Evolutionary conservation across 495 filamentous ascomycete genomes (phyloP).

Genomic region (Amphirosellinia nigrospora): DNA sequence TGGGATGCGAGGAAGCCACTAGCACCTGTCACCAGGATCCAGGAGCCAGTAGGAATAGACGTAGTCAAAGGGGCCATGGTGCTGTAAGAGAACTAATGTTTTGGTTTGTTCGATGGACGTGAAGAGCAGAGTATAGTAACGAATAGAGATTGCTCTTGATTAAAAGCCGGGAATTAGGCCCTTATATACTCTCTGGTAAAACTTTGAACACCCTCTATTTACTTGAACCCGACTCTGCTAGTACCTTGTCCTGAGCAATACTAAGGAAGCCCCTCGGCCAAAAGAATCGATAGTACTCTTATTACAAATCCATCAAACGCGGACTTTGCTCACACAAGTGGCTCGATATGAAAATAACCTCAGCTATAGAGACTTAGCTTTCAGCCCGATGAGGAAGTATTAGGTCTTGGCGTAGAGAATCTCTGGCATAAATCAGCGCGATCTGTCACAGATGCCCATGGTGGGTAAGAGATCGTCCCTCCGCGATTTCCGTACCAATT

Average conservation of each 20-base stretch:
- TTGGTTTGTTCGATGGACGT: not conserved
- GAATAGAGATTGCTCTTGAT: not conserved
- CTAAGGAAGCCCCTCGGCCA: not conserved
- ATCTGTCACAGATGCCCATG: not conserved
- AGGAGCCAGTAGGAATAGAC: slow-evolving; percentile 26
- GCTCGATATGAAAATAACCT: not conserved
- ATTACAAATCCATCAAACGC: not conserved
- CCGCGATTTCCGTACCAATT: not conserved
- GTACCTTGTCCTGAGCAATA: not conserved
- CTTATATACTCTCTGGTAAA: not conserved
- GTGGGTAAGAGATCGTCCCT: not conserved
- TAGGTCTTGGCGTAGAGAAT: not conserved
- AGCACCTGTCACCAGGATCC: slow-evolving; percentile 59
- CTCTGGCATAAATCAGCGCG: not conserved
- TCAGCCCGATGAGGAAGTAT: not conserved
- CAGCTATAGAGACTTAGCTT: not conserved
- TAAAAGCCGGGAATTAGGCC: not conserved
- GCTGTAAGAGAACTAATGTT: not conserved
- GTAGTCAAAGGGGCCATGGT: slow-evolving; percentile 6
- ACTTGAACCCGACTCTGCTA: not conserved
- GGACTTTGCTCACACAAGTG: not conserved
- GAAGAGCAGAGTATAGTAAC: not conserved
- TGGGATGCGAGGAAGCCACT: slow-evolving; percentile 61
- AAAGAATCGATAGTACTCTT: not conserved
- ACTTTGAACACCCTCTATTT: not conserved